These are phyloP conservation scores for Prunus yedoensis DNA, from an alignment of 331 rosid genomes.

Conservation along the genomic window DNA sequence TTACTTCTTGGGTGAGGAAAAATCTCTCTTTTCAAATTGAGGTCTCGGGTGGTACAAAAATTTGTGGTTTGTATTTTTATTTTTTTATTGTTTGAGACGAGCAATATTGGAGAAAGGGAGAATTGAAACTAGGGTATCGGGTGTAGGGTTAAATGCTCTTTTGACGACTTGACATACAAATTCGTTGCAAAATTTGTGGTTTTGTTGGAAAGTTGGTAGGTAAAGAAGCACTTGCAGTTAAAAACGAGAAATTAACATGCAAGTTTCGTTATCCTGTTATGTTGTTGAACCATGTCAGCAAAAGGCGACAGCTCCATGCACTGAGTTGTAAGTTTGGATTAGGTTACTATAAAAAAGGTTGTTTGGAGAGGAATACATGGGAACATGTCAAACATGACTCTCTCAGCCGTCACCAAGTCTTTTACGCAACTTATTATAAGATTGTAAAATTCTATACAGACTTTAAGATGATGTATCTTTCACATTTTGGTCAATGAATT, in stretches of 20 bases:
- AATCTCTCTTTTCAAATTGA: neutral
- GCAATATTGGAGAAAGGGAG: too few relatives aligned
- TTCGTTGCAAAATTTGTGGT: too few relatives aligned
- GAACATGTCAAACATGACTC: neutral
- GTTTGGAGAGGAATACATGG: neutral
- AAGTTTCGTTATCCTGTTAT: neutral
- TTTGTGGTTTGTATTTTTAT: too few relatives aligned
- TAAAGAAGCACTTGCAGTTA: constrained; percentile 4
- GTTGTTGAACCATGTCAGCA: constrained; percentile 14
- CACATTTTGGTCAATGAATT: constrained; percentile 1
- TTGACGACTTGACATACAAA: too few relatives aligned
- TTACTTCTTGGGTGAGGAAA: constrained; percentile 5
- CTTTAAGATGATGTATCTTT: neutral
- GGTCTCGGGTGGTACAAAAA: too few relatives aligned
- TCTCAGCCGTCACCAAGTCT: neutral
- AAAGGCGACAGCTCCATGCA: neutral
- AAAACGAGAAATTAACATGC: neutral
- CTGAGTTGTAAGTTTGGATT: neutral
- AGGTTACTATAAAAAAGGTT: neutral
- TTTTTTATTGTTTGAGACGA: too few relatives aligned
- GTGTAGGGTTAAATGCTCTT: too few relatives aligned
- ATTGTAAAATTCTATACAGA: neutral
- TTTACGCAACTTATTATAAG: neutral
- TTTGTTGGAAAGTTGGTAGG: constrained; percentile 13
- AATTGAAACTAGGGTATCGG: too few relatives aligned